These are phyloP conservation scores for Musa schizocarpa DNA, from an alignment of 176 grass and related monocot species.

Conservation along the genomic window DNA sequence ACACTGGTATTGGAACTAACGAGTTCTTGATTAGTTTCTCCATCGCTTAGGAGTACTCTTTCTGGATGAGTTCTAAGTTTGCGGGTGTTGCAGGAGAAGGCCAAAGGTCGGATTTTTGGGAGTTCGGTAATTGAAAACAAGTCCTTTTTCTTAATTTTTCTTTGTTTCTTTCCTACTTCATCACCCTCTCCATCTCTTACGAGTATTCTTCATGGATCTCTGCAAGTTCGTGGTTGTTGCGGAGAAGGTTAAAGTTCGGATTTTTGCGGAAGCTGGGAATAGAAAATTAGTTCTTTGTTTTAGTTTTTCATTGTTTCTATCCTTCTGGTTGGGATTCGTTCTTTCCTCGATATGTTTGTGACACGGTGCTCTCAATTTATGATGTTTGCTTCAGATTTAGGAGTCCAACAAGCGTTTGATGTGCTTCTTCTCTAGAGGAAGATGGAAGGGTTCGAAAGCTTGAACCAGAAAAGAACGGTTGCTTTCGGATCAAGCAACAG, in stretches of 20 bases:
- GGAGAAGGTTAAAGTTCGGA: neutral
- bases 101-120: neutral
- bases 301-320: neutral
- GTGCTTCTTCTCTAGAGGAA: too few relatives aligned
- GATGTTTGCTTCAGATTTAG: too few relatives aligned
- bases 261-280: neutral
- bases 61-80: neutral
- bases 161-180: neutral
- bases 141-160: neutral
- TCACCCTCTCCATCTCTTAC: neutral
- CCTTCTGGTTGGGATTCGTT: neutral
- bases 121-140: neutral
- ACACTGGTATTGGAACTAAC: neutral
- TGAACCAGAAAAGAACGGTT: too few relatives aligned
- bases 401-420: too few relatives aligned
- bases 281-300: neutral
- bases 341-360: neutral
- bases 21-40: neutral
- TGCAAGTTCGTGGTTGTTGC: neutral
- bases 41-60: neutral
- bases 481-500: too few relatives aligned
- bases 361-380: too few relatives aligned
- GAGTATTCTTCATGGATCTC: neutral
- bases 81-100: neutral
- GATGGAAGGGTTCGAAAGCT: too few relatives aligned